Base-by-base conservation (phyloP, 177 flowering plant species). In the Vitis hybrid region DNA sequence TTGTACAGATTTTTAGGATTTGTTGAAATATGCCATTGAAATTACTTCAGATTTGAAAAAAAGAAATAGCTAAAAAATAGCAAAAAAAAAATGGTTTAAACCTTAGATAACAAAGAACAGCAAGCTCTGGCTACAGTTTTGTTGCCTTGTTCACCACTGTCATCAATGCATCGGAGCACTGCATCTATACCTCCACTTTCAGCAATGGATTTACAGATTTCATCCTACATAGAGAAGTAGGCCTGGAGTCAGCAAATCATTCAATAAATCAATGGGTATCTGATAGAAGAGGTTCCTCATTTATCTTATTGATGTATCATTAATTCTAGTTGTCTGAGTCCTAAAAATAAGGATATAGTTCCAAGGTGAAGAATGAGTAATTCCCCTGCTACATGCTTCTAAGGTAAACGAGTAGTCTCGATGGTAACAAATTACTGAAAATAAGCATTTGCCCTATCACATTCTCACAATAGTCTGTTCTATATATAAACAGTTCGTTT, bases 91-190 rank as follows among this genome's bases (percentile, higher is more conserved):
- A 26, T 3, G 29, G 33, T 70, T 64, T 66, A 51, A 69, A 96
- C 99, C 98, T 90, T 91, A n/a, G 86, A 84, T 68, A 96, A 78
- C 79, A 96, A 75, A 68, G 98, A 87, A 74, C 99, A 93, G 76
- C 87, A 90, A 61, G 89, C 85, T 80, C 63, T 89, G 67, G 98
- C 97, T 3, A 82, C 86, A 67, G 73, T 70, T 73, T 78, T 81
- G 69, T 87, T 93, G 72, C 86, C 78, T 82, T 88, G 96, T 75
- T 77, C 86, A 70, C 93, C 90, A 67, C 93, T 86, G 60, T 86
- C 89, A 72, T 93, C 97, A 68, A 93, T 86, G 70, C 97, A 89
- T 64, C 52, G 69, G 15, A 93, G 89, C 77, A 89, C 70, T 22
- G 85, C 86, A 80, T 89, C 96, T 71, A 96, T 85, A 57, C 99